phyloP scores from a whole-genome alignment of 495 filamentous ascomycete genomes.

The Hyphodiscus hymeniophilus region DNA sequence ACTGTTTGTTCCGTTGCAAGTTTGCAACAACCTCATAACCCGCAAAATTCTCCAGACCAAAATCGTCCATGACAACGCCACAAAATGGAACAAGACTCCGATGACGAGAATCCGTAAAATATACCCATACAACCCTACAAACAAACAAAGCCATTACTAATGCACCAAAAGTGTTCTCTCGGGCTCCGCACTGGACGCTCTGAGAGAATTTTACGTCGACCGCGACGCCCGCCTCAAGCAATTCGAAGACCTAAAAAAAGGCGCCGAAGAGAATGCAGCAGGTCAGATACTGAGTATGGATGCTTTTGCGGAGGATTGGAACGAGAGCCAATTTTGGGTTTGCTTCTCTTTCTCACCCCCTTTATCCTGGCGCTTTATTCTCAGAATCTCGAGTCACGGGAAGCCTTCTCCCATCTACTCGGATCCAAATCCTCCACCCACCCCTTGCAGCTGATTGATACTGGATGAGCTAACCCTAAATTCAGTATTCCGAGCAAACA shows the following conservation, averaged over 20 bases:
- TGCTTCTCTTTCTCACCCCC: constrained; percentile 6
- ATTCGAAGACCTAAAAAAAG: constrained; percentile 52
- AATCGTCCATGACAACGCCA: no score
- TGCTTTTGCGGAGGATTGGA: constrained; percentile 72
- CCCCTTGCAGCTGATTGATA: no score
- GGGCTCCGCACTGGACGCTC: constrained; percentile 47
- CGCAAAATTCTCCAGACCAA: no score
- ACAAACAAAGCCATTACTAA: background rate
- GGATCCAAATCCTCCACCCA: background rate
- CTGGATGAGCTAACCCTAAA: no score
- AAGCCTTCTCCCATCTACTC: background rate
- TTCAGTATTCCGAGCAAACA: constrained; percentile 63
- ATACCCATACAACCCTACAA: background rate
- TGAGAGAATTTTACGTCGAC: constrained; percentile 62
- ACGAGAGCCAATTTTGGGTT: constrained; percentile 74
- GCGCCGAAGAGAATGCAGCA: constrained; percentile 27
- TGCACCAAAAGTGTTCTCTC: constrained; percentile 35
- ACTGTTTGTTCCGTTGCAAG: no score
- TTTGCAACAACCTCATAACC: no score
- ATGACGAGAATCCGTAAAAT: constrained; percentile 1
- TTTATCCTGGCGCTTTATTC: no score
- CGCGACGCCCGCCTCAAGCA: constrained; percentile 50
- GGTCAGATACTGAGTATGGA: constrained; percentile 50
- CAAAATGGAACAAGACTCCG: background rate
- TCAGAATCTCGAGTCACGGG: no score